Evolutionary conservation across 192 early-diverging fungal species (phyloP), one percentile per base, ranked within the genome.

Genomic region (Oehlia diaphana): DNA sequence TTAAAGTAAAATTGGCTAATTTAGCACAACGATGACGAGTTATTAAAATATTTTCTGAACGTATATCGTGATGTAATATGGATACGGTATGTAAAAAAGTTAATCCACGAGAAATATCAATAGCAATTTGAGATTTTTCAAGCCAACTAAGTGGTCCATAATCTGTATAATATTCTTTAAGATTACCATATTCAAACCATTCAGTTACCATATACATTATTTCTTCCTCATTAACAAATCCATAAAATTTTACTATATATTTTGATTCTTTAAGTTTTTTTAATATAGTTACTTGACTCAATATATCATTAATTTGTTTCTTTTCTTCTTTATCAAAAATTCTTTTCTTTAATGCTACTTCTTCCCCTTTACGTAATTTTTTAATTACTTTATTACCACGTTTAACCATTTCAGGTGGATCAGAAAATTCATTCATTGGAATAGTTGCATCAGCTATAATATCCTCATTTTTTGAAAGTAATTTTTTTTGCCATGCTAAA

Each of bases 21-120:
- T 76, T 76, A 8, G 74, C 74, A 9, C n/a, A 33, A 42, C 39
- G 23, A 7, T 64, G 61, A 23, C n/a, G 33, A 3, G 74, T 64
- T 10, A 76, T 76, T 12, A 76, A 26, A 44, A 76, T 64, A 64
- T 76, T 76, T 64, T 62, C 63, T 12, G 74, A 76, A 19, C 61
- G 21, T 31, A 76, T 76, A 64, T 79, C 67, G 72, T 79, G 77
- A 62, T 79, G 77, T 23, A 71, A 79, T 16, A 79, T 79, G 0
- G 67, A 71, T 2, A 79, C 69, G 4, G 66, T 26, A 63, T 70
- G 67, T 12, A 79, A 47, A 63, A 71, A 79, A 44, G 67, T 79
- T 23, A 79, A 42, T 5, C 77, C 77, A 26, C 77, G 26, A 35
- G 37, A 19, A 71, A 79, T 71, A 71, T 79, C 77, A n/a, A 71